Evolutionary conservation across 2,329 filamentous ascomycete genomes (phyloP).

Genomic region (Chaetomium globosum): DNA sequence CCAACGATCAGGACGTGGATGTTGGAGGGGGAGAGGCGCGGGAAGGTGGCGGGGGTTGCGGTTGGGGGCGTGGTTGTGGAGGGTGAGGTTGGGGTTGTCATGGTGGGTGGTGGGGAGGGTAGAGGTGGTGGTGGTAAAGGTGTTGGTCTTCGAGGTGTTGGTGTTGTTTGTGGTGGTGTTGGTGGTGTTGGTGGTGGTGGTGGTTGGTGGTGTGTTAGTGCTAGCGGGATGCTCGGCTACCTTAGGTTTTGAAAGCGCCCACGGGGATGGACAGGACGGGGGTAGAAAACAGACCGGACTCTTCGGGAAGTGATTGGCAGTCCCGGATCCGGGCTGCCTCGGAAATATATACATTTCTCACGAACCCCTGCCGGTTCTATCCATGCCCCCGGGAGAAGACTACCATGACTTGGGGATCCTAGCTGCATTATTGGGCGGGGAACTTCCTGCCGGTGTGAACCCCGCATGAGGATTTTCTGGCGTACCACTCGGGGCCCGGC

Average conservation of each 20-base stretch:
- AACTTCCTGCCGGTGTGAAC: slow-evolving; percentile 20
- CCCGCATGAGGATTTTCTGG: slow-evolving; percentile 20
- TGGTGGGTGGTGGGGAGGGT: not conserved
- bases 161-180: not conserved
- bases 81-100: not conserved
- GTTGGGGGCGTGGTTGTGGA: not conserved
- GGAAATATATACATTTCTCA: not conserved
- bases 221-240: not conserved
- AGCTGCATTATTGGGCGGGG: slow-evolving; percentile 17
- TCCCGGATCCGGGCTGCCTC: not conserved
- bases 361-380: not conserved
- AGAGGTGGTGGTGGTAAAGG: not conserved
- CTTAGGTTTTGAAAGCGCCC: too few species aligned
- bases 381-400: not conserved
- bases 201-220: too few species aligned
- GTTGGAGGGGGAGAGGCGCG: slow-evolving; percentile 34
- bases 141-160: not conserved
- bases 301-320: not conserved
- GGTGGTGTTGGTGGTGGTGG: not conserved
- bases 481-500: not conserved
- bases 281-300: not conserved
- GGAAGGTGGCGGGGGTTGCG: slow-evolving; percentile 1
- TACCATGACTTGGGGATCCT: slow-evolving; percentile 6
- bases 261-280: too few species aligned
- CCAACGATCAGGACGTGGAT: slow-evolving; percentile 52